Base-by-base conservation (phyloP, 345 rosid species). In the Microthlaspi erraticum region DNA sequence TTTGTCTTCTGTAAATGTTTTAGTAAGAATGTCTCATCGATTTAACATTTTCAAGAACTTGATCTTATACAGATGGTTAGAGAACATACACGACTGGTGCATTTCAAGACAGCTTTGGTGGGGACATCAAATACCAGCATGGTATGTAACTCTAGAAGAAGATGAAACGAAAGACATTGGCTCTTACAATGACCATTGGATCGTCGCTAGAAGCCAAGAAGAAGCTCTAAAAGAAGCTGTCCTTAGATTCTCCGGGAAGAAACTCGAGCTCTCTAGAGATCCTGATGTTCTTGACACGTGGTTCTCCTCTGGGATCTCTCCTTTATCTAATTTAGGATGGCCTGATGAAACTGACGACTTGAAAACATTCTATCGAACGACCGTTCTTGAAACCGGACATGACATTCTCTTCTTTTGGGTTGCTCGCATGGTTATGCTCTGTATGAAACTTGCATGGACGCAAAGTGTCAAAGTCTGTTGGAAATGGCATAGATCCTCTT, bases 261-360 rank as follows among this genome's bases (percentile, higher is more conserved):
- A 89, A 58, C 85, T 89, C 72, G 77, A 78, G 60, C 77, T 94
- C 46, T 65, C 62, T 65, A 97, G 85, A 83, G 97, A 94, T 86
- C 99, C 90, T 60, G 99, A 94, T 77, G 97, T 89, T 94, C 99
- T 71, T 76, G n/a, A n/a, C n/a, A n/a, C n/a, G n/a, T n/a, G n/a
- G n/a, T n/a, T n/a, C n/a, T n/a, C n/a, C n/a, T n/a, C 99, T 79
- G 97, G 96, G 50, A 80, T 91, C 72, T 88, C 82, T 72, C 97
- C 97, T 8, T 79, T 94, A 54, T 80, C 97, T 62, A 87, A 79
- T 49, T 57, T 94, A 80, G 97, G 96, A 61, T 94, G 96, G 99
- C 97, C 99, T 10, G 97, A 91, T 64, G 82, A 89, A 63, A 91
- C 97, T 4, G 88, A 80, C 9, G 99, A 94, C 81, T 65, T 94